Evolutionary conservation across 106 monocot species (phyloP).

Genomic region (Platanthera guangdongensis): DNA sequence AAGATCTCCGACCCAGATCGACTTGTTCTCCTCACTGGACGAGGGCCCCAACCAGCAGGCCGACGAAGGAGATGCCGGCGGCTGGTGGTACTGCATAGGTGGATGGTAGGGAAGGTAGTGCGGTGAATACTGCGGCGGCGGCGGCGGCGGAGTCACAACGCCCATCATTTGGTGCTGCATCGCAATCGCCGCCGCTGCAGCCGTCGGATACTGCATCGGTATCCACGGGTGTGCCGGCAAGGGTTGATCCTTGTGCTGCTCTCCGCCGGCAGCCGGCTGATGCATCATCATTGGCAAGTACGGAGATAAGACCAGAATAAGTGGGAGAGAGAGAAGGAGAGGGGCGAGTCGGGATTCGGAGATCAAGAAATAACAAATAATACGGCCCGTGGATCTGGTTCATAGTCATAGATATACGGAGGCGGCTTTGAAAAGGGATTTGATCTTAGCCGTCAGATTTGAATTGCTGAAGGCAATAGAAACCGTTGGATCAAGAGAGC

Average conservation of each 20-base stretch:
- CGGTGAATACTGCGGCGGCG: conserved; percentile 28
- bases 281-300: background rate
- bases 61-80: background rate
- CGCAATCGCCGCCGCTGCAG: conserved; percentile 34
- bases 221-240: conserved; percentile 24
- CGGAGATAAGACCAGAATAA: background rate
- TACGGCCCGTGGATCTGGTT: background rate
- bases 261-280: conserved; percentile 24
- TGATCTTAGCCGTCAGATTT: conserved; percentile 23
- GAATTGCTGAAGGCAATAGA: background rate
- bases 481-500: background rate
- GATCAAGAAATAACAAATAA: background rate
- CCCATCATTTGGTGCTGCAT: conserved; percentile 63
- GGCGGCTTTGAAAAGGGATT: conserved; percentile 15
- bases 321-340: background rate
- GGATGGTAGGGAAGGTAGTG: conserved; percentile 7
- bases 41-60: background rate
- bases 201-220: conserved; percentile 45
- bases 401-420: background rate
- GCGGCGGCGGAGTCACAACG: conserved; percentile 25
- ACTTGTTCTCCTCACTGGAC: conserved; percentile 51
- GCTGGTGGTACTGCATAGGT: conserved; percentile 8
- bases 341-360: too few species aligned
- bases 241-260: conserved; percentile 10
- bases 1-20: conserved; percentile 72